phyloP scores from a whole-genome alignment of 257 asterid genomes.

The Solanum sitiens region DNA sequence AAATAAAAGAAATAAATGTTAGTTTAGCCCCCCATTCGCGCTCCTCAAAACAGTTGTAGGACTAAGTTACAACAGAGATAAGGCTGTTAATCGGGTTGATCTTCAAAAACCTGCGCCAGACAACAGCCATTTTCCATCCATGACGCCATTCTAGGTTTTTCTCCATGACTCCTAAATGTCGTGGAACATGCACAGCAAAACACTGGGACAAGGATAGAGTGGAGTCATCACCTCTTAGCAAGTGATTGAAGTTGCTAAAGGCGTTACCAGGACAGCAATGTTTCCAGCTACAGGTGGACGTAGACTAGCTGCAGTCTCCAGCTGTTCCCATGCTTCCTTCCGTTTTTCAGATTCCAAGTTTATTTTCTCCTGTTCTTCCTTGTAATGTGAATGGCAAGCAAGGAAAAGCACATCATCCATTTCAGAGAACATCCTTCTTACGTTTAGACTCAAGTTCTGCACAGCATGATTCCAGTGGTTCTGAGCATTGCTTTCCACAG shows the following conservation, averaged over 20 bases:
- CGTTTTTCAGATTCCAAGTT: conserved; percentile 28
- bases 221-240: conserved; percentile 8
- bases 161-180: neutral
- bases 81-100: neutral
- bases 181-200: neutral
- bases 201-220: neutral
- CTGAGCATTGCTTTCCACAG: conserved; percentile 54
- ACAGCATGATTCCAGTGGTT: conserved; percentile 83
- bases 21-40: neutral
- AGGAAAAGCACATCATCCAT: conserved; percentile 58
- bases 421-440: conserved; percentile 52
- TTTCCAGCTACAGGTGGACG: conserved; percentile 53
- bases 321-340: conserved; percentile 47
- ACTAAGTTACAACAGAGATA: neutral
- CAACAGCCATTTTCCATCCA: neutral
- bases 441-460: conserved; percentile 54
- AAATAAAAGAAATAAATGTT: neutral
- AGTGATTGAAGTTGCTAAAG: conserved; percentile 8
- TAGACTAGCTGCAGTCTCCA: conserved; percentile 46
- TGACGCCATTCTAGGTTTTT: neutral
- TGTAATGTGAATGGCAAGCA: conserved; percentile 46
- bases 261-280: conserved; percentile 54
- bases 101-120: neutral
- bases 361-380: conserved; percentile 35
- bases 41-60: neutral